Evolutionary conservation across 805 yeast species (phyloP), one percentile per base, ranked within the genome.

Genomic region (Candida chauliodis): DNA sequence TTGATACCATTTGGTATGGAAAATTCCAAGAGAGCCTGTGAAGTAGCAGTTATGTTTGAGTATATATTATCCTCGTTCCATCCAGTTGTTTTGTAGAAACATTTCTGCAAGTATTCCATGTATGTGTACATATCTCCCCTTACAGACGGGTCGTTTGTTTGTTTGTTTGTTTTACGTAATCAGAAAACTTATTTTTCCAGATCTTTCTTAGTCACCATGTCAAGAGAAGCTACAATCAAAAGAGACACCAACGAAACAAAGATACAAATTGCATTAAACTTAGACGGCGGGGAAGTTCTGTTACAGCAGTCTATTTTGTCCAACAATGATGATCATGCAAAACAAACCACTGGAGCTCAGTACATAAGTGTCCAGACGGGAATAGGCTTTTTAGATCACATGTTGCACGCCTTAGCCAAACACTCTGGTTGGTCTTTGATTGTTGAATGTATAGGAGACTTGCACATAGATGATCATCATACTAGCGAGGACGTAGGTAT

Each of bases 381-480:
- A 37, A 77, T 93, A 39, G 99, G 98, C 1, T 93, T 93, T 57
- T 66, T 91, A 42, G 98, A 93, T 66, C 99, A 93, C 62, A 93
- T 93, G 99, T 69, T 93, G 34, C 96, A 91, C 53, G 99, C 99
- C 0, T 70, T 93, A 51, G 96, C 98, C 27, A 93, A 93, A 56
- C 99, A 93, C 62, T 72, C 95, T 1, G 98, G 98, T 13, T 93
- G 98, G 99, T 86, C 96, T 9, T 57, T 93, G 41, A 70, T 86
- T 23, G 75, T 93, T 14, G 95, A 84, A 56, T 91, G 98, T 62
- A 76, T 83, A 42, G 99, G 99, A 31, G 99, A 93, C 59, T 68
- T 89, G 50, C 95, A 89, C 61, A 90, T 93, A 38, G 99, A 93
- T 61, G 99, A 93, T 63, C 99, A 93, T 61, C 99, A 93, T 63